Evolutionary conservation across 768 basidiomycete species (phyloP).

Genomic region (Pulveroboletus sp.): DNA sequence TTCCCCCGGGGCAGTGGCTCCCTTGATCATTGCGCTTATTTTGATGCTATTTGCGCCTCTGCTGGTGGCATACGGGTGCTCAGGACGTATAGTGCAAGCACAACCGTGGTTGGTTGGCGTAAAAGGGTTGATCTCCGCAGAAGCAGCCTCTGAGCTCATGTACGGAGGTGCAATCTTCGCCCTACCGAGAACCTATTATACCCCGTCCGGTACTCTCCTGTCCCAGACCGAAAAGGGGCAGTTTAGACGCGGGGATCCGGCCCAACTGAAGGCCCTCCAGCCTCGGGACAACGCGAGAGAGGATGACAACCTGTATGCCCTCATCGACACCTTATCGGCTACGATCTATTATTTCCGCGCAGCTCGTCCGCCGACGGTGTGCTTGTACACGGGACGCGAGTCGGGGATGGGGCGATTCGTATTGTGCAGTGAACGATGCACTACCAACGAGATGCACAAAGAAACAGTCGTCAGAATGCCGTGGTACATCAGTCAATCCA

Average conservation of each 20-base stretch:
- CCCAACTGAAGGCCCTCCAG: slow-evolving; percentile 5
- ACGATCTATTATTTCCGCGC: slow-evolving; percentile 26
- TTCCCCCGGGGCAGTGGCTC: neutral
- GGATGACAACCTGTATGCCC: slow-evolving; percentile 19
- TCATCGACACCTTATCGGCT: slow-evolving; percentile 21
- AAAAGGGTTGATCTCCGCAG: slow-evolving; percentile 23
- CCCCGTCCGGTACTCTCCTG: slow-evolving; percentile 14
- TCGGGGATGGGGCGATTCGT: slow-evolving; percentile 21
- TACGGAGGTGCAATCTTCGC: slow-evolving; percentile 12
- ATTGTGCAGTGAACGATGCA: slow-evolving; percentile 21
- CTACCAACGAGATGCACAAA: slow-evolving; percentile 20
- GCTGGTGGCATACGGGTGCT: slow-evolving; percentile 11
- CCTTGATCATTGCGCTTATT: neutral
- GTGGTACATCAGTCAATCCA: slow-evolving; percentile 12
- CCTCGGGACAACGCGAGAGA: neutral
- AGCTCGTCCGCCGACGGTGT: slow-evolving; percentile 21
- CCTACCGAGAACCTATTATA: slow-evolving; percentile 17
- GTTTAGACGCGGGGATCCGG: slow-evolving; percentile 18
- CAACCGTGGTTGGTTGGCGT: slow-evolving; percentile 25
- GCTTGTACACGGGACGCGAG: slow-evolving; percentile 19
- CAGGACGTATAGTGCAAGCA: slow-evolving; percentile 14
- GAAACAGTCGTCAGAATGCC: slow-evolving; percentile 26
- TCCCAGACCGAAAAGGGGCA: slow-evolving; percentile 1
- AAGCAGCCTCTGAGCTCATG: slow-evolving; percentile 13
- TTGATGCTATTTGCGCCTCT: slow-evolving; percentile 16